These are phyloP conservation scores for Pythium scleroteichum DNA, from an alignment of 352 stramenopile species.

Conservation along the genomic window DNA sequence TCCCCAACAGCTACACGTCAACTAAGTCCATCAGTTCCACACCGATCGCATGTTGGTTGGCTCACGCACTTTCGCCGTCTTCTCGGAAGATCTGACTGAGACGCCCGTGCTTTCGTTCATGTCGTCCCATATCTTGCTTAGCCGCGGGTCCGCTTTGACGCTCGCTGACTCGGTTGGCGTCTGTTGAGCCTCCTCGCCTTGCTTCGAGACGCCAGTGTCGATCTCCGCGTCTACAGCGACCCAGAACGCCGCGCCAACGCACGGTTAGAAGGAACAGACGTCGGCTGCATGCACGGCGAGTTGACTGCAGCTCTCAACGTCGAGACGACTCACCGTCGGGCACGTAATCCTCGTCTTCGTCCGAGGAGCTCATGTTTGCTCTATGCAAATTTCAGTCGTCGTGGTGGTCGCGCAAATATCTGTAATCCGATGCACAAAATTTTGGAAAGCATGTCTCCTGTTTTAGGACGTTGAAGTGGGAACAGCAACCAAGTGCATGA, in stretches of 20 bases:
- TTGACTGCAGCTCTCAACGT: not conserved
- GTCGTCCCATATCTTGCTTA: constrained; percentile 64
- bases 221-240: constrained; percentile 12
- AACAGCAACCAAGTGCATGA: too few species aligned
- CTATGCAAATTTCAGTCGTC: not conserved
- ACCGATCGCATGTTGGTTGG: not conserved
- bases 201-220: not conserved
- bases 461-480: constrained; percentile 26
- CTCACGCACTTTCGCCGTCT: constrained; percentile 45
- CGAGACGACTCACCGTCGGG: constrained; percentile 44
- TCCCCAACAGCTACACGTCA: constrained; percentile 44
- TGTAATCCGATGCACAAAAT: not conserved
- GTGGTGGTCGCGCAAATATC: not conserved
- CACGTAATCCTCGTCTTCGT: constrained; percentile 72
- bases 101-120: constrained; percentile 64
- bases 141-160: constrained; percentile 33
- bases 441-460: constrained; percentile 5
- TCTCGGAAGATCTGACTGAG: constrained; percentile 45
- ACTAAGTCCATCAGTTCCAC: not conserved
- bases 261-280: not conserved
- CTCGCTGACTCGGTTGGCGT: constrained; percentile 4
- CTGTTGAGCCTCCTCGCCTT: not conserved
- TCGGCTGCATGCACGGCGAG: not conserved
- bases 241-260: constrained; percentile 4
- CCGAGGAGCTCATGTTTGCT: constrained; percentile 56